These are phyloP conservation scores for Daldinia vernicosa DNA, from an alignment of 495 filamentous ascomycete genomes.

Conservation along the genomic window DNA sequence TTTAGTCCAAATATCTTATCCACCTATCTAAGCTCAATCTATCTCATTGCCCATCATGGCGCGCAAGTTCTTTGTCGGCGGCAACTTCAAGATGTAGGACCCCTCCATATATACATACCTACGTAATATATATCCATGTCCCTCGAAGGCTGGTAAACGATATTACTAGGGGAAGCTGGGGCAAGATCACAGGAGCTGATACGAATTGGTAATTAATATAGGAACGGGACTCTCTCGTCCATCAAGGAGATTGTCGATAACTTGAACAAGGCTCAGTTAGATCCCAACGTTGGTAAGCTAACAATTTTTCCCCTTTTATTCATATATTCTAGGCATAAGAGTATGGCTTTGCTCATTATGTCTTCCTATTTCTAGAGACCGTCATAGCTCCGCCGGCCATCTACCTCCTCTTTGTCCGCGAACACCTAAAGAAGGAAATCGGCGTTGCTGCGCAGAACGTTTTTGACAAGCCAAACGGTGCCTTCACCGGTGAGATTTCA, in stretches of 20 bases:
- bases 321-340: neutral
- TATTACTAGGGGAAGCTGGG: neutral
- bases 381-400: slow-evolving; percentile 90
- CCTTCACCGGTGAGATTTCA: slow-evolving; percentile 96
- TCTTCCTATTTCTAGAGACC: slow-evolving; percentile 68
- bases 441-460: slow-evolving; percentile 94
- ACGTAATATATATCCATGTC: neutral
- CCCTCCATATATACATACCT: slow-evolving; percentile 34
- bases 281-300: slow-evolving; percentile 70
- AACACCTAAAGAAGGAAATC: slow-evolving; percentile 70
- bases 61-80: slow-evolving; percentile 99
- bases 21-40: slow-evolving; percentile 6
- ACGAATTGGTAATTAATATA: slow-evolving; percentile 45
- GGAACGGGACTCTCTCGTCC: slow-evolving; percentile 90
- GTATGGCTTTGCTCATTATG: slow-evolving; percentile 8
- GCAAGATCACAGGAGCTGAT: slow-evolving; percentile 15
- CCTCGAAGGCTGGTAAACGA: neutral
- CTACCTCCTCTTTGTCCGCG: slow-evolving; percentile 86
- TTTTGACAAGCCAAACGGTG: slow-evolving; percentile 94
- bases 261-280: slow-evolving; percentile 81
- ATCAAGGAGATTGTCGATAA: slow-evolving; percentile 87
- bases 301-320: neutral
- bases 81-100: slow-evolving; percentile 97
- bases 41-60: slow-evolving; percentile 67
- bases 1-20: slow-evolving; percentile 2